Evolutionary conservation across 805 yeast species (phyloP).

Genomic region (Saturnispora mendoncae): DNA sequence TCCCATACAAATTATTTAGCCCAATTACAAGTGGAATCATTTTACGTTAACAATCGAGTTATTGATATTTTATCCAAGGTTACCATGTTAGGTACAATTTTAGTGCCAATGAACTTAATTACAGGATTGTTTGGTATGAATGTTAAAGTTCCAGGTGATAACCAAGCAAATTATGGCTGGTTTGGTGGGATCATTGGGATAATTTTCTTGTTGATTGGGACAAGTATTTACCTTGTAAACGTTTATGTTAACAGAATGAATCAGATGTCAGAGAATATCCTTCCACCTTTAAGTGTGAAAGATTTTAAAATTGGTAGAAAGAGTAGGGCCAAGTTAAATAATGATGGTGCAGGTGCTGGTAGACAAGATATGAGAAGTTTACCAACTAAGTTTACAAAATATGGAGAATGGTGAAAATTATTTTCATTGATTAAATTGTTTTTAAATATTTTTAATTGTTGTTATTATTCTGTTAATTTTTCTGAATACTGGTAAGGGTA

Average conservation of each 20-base stretch:
- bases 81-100: conserved; percentile 80
- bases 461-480: background rate
- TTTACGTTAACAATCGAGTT: conserved; percentile 74
- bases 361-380: conserved; percentile 25
- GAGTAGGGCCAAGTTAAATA: conserved; percentile 11
- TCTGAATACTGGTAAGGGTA: background rate
- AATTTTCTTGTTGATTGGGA: conserved; percentile 21
- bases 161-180: conserved; percentile 40
- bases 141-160: conserved; percentile 72
- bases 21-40: conserved; percentile 87
- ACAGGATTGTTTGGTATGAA: conserved; percentile 97
- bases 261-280: conserved; percentile 9
- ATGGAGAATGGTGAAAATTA: conserved; percentile 23
- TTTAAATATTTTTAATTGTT: background rate
- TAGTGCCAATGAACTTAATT: conserved; percentile 81
- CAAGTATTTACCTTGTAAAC: conserved; percentile 19
- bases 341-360: conserved; percentile 11
- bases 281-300: conserved; percentile 21
- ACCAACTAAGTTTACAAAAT: conserved; percentile 26
- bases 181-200: conserved; percentile 33
- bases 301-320: conserved; percentile 26
- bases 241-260: conserved; percentile 21
- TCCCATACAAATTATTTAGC: conserved; percentile 90
- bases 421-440: background rate
- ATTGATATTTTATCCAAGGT: conserved; percentile 85